Evolutionary conservation across 345 rosid species (phyloP).

Genomic region (Fremontodendron californicum): DNA sequence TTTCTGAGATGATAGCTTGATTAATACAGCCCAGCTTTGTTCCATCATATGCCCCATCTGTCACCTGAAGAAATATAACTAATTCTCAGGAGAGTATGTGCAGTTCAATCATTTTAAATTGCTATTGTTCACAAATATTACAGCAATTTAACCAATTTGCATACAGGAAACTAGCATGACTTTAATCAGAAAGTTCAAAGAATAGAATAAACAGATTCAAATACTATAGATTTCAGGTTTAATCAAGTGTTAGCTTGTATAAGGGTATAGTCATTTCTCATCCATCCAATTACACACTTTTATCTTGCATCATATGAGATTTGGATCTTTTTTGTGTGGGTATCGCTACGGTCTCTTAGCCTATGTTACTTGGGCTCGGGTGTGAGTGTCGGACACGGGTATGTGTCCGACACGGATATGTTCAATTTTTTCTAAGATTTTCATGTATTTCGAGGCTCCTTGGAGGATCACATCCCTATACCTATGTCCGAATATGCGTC

Average conservation of each 20-base stretch:
- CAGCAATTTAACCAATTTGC: not conserved
- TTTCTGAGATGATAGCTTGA: conserved; percentile 73
- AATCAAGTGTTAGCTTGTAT: not conserved
- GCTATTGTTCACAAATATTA: not conserved
- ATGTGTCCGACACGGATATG: too few species aligned
- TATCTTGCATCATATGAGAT: too few species aligned
- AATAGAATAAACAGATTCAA: not conserved
- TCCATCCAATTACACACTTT: not conserved
- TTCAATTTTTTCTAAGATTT: too few species aligned
- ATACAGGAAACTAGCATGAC: not conserved
- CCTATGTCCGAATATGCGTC: too few species aligned
- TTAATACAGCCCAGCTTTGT: conserved; percentile 51
- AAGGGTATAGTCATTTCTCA: not conserved
- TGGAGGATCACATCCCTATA: too few species aligned
- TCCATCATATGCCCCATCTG: conserved; percentile 78
- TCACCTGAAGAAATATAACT: conserved; percentile 40
- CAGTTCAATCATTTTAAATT: not conserved
- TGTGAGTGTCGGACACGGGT: too few species aligned
- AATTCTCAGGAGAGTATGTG: not conserved
- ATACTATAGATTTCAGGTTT: not conserved
- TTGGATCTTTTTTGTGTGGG: not conserved
- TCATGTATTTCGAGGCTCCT: too few species aligned
- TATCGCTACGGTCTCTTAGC: too few species aligned
- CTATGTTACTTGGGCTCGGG: too few species aligned
- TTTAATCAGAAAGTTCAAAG: not conserved